Evolutionary conservation across 2,329 filamentous ascomycete species (phyloP).

Genomic region (Emmonsiellopsis sp.): DNA sequence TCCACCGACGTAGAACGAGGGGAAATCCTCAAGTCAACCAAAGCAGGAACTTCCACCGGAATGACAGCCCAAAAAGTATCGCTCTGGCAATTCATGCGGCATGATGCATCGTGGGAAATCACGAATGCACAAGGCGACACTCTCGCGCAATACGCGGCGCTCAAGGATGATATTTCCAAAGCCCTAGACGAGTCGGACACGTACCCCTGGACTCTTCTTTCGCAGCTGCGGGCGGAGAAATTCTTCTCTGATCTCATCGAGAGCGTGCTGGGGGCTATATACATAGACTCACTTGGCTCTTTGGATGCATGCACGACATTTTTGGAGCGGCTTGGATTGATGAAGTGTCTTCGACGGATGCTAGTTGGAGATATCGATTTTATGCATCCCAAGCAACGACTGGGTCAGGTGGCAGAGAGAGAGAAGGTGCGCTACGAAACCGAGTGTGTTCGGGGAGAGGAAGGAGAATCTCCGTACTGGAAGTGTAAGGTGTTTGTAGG

Average conservation of each 20-base stretch:
- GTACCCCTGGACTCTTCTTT: slow-evolving; percentile 72
- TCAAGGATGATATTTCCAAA: slow-evolving; percentile 41
- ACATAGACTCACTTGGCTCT: slow-evolving; percentile 62
- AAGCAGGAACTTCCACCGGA: slow-evolving; percentile 20
- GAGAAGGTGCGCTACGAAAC: slow-evolving; percentile 45
- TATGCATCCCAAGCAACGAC: slow-evolving; percentile 55
- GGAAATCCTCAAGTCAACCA: slow-evolving; percentile 6
- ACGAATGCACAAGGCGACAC: slow-evolving; percentile 37
- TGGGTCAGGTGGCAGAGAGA: slow-evolving; percentile 49
- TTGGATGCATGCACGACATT: slow-evolving; percentile 51
- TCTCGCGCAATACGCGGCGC: slow-evolving; percentile 35
- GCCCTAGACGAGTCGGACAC: slow-evolving; percentile 41
- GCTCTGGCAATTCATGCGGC: slow-evolving; percentile 63
- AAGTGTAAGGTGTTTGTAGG: slow-evolving; percentile 44
- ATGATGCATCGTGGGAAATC: slow-evolving; percentile 40
- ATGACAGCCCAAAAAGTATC: slow-evolving; percentile 27
- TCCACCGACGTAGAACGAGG: slow-evolving; percentile 15
- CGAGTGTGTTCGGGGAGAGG: slow-evolving; percentile 9
- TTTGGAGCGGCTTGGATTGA: slow-evolving; percentile 54
- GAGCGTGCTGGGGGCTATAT: slow-evolving; percentile 69
- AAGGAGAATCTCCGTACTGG: slow-evolving; percentile 9
- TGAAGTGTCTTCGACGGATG: slow-evolving; percentile 53
- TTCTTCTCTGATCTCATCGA: slow-evolving; percentile 80
- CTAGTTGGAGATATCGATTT: slow-evolving; percentile 47
- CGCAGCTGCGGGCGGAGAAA: slow-evolving; percentile 58